Evolutionary conservation across 176 grass and related monocot genomes (phyloP), one percentile per base, ranked within the genome.

Genomic region (Alopecurus myosuroides): DNA sequence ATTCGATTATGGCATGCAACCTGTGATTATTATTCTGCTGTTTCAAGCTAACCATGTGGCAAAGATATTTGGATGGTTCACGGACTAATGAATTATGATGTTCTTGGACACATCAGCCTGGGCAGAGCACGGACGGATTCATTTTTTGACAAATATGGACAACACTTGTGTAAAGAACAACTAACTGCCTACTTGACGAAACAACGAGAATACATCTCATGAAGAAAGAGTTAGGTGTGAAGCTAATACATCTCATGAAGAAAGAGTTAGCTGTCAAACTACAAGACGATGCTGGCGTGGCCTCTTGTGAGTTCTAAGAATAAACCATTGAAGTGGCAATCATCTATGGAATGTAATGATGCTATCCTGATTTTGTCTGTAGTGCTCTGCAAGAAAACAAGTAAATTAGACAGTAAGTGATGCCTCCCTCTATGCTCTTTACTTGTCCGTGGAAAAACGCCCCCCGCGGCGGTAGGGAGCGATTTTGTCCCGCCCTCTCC

Each of bases 1-100:
- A 71, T 17, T 95, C 89, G 70, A 86, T 98, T 18, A 61, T 93
- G 72, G 92, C 92, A 31, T 97, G 95, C 58, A 62, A 77, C 64
- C 25, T 88, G 68, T 87, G 70, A 92, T 45, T 46, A 26, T 73
- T 71, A 3, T 28, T 56, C 20, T 66, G 11, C 63, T 55, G 5
- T 58, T 76, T 65, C 53, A 82, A 17, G 35, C 53, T 42, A 25
- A 71, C 4, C 33, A 65, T 36, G 49, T 78, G 31, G 30, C 12
- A 71, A 51, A 39, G 44, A 45, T 74, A 62, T 44, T 83, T 60
- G 8, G 12, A 9, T 19, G 34, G 46, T 76, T 76, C 29, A 12
- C 22, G 48, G 70, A 50, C 39, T 64, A 0, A 57, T 35, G 68
- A 57, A 61, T 28, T 19, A 57, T 48, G 37, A n/a, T n/a, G n/a